Evolutionary conservation across 306 rosid species (phyloP), one percentile per base, ranked within the genome.

Genomic region (Inga oerstediana): DNA sequence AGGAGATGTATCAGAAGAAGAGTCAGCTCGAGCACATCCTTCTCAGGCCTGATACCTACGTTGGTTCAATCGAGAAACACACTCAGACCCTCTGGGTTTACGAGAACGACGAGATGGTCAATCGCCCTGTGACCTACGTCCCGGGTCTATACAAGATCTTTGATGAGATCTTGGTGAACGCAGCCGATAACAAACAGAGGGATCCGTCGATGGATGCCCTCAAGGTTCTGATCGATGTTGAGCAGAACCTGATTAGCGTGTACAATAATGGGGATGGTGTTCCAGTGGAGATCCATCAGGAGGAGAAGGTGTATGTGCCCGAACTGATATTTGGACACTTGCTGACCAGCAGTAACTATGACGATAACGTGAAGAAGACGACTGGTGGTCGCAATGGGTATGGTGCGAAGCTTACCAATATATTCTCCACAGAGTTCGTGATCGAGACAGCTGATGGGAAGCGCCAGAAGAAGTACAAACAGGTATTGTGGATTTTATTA

Each of bases 81-180:
- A 90, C 97, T 4, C 97, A 92, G 27, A 85, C 62, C 4, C 94
- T 96, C 1, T 96, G 99, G 99, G 89, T 96, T 19, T 96, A 85
- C 88, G 92, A 92, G 52, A 80, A 88, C 82, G 86, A 89, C 3
- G 89, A 87, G 72, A 91, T 96, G 98, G 90, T 93, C 1, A 41
- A 90, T 41, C 98, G 99, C 3, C 24, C 91, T 3, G 81, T 96
- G 14, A 30, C 91, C 76, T 96, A 92, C 79, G 99, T 96, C 43
- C 98, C 99, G 0, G 99, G 98, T 1, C 94, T 96, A 0, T 93
- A 93, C 92, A 96, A 96, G 85, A 96, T 96, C 89, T 96, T 96
- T 69, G 99, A 93, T 19, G 99, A 96, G 89, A 96, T 96, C 20
- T 89, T 96, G 30, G 99, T 96, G 65, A 96, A 93, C 24, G 99